Conservation (phyloP, 805 yeast species). For the Sugiyamaella lignohabitans region DNA sequence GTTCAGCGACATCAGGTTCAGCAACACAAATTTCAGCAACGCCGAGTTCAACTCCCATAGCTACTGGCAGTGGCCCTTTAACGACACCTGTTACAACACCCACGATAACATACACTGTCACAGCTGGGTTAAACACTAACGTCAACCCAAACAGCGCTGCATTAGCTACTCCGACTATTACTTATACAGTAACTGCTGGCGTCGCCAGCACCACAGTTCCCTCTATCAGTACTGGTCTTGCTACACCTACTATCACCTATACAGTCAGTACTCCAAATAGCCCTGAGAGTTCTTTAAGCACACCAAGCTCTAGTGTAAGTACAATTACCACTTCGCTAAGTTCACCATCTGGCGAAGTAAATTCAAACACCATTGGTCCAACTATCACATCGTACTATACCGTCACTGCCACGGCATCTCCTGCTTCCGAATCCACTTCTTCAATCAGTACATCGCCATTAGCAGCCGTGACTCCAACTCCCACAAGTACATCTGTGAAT, state of each 20-base stretch:
- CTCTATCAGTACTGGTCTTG: not conserved
- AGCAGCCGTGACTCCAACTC: not conserved
- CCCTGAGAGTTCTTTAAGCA: not conserved
- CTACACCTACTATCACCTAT: too few species aligned
- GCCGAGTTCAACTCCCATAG: not conserved
- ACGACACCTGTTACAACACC: too few species aligned
- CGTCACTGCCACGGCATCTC: not conserved
- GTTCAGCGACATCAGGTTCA: not conserved
- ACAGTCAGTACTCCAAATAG: not conserved
- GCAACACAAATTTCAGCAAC: conserved; percentile 1
- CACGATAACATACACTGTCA: too few species aligned
- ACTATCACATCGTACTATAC: not conserved
- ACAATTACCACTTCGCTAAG: not conserved
- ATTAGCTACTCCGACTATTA: too few species aligned
- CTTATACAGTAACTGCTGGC: too few species aligned
- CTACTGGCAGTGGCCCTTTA: conserved; percentile 7
- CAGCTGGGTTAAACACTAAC: too few species aligned
- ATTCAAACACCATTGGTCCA: too few species aligned
- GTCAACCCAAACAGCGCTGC: too few species aligned
- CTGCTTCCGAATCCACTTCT: not conserved
- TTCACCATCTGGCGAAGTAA: not conserved
- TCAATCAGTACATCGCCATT: too few species aligned
- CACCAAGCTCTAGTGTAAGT: not conserved
- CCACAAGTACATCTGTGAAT: not conserved
- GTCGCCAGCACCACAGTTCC: too few species aligned